Conservation (phyloP, 1,139 yeast species). For the Lodderomyces theae region DNA sequence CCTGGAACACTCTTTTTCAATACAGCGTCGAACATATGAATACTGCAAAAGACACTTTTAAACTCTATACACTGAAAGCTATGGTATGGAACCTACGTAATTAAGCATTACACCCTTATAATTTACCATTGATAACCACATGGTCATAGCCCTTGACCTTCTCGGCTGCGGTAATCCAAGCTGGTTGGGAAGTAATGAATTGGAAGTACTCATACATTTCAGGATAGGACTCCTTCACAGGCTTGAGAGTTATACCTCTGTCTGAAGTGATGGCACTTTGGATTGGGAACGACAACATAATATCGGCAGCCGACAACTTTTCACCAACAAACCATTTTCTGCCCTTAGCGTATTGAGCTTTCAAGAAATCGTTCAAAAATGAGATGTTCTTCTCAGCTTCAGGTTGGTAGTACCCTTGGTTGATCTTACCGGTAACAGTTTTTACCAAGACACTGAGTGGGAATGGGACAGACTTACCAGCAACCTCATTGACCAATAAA, state of each 20-base stretch:
- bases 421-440: constrained; percentile 24
- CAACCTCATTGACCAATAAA: constrained; percentile 26
- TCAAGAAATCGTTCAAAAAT: constrained; percentile 31
- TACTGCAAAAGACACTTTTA: too few species aligned
- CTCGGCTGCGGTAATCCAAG: constrained; percentile 21
- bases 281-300: constrained; percentile 37
- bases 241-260: constrained; percentile 5
- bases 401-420: constrained; percentile 25
- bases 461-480: constrained; percentile 31
- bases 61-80: too few species aligned
- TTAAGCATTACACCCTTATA: not conserved
- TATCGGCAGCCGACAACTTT: constrained; percentile 39
- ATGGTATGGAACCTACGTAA: too few species aligned
- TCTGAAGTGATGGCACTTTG: constrained; percentile 19
- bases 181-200: constrained; percentile 19
- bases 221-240: constrained; percentile 10
- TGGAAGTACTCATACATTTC: not conserved
- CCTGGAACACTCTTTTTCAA: too few species aligned
- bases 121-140: not conserved
- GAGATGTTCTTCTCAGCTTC: constrained; percentile 26
- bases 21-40: too few species aligned
- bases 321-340: constrained; percentile 35
- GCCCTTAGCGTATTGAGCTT: constrained; percentile 19
- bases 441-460: constrained; percentile 25
- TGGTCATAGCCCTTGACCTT: constrained; percentile 11